phyloP scores from a whole-genome alignment of 2,329 filamentous ascomycete genomes.

The Fusarium bulbicola region DNA sequence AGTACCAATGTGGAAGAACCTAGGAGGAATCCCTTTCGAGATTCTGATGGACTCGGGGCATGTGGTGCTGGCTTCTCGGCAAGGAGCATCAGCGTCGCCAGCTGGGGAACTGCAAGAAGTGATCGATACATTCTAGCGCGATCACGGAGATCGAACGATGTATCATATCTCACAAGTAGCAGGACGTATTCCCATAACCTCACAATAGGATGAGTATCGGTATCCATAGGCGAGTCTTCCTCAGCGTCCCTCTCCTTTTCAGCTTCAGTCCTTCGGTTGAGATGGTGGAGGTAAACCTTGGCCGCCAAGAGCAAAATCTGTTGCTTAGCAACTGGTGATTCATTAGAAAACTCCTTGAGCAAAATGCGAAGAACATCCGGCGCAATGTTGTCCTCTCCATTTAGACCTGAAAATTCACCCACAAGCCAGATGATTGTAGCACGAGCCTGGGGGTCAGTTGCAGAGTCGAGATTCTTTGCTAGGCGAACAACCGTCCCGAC shows the following conservation, averaged over 20 bases:
- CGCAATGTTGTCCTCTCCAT: conserved; percentile 87
- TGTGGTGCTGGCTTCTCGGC: conserved; percentile 95
- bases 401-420: conserved; percentile 86
- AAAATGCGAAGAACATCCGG: conserved; percentile 91
- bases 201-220: conserved; percentile 70
- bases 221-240: conserved; percentile 44
- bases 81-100: conserved; percentile 88
- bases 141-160: conserved; percentile 93
- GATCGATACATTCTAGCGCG: conserved; percentile 88
- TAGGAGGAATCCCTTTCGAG: conserved; percentile 77
- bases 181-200: conserved; percentile 86
- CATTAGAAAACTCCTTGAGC: conserved; percentile 82
- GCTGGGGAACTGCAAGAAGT: conserved; percentile 82
- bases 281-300: conserved; percentile 93
- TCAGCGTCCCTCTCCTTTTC: conserved; percentile 49
- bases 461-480: conserved; percentile 89
- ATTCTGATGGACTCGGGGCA: conserved; percentile 87
- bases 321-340: conserved; percentile 85
- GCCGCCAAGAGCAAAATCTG: conserved; percentile 93
- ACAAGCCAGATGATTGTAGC: conserved; percentile 98
- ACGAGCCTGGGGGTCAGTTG: conserved; percentile 85
- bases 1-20: conserved; percentile 89
- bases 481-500: conserved; percentile 86
- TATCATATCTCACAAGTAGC: conserved; percentile 89
- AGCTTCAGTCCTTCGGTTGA: conserved; percentile 69